Evolutionary conservation across 495 filamentous ascomycete species (phyloP).

Genomic region (Aspergillus sparsus): DNA sequence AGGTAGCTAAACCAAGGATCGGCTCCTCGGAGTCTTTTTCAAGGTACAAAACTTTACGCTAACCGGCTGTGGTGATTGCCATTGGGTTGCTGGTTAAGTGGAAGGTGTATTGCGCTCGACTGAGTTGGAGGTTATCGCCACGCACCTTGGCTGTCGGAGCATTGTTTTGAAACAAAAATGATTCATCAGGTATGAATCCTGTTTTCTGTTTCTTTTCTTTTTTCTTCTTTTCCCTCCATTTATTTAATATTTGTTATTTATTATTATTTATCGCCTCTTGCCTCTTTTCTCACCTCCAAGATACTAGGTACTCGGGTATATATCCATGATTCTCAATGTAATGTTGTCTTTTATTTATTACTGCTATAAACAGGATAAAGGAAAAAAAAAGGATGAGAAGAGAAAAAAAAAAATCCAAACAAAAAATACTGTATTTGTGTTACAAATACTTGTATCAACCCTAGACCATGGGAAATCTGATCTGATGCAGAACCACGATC

Average conservation of each 20-base stretch:
- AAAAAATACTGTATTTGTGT: neutral
- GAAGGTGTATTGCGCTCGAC: neutral
- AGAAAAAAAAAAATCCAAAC: neutral
- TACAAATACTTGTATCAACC: neutral
- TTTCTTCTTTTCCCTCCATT: neutral
- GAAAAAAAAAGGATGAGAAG: neutral
- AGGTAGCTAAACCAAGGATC: neutral
- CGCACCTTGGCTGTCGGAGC: conserved; percentile 8
- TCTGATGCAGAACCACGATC: conserved; percentile 1
- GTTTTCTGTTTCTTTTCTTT: neutral
- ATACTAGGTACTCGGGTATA: no score
- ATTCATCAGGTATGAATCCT: neutral
- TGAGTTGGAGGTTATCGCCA: conserved; percentile 11
- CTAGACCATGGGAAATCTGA: neutral
- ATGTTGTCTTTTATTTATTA: no score
- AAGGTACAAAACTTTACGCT: neutral
- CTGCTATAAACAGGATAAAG: no score
- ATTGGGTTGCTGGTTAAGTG: neutral
- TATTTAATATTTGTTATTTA: neutral
- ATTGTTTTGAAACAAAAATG: neutral
- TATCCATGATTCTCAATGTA: no score
- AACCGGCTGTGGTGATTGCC: neutral
- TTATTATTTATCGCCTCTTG: no score
- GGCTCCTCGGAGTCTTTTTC: neutral
- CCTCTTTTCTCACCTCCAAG: no score